Percentiles rank a stretch among this genome's conserved stretches.
phyloP scores from a whole-genome alignment of 306 rosid genomes.

The Glycine tomentella region DNA sequence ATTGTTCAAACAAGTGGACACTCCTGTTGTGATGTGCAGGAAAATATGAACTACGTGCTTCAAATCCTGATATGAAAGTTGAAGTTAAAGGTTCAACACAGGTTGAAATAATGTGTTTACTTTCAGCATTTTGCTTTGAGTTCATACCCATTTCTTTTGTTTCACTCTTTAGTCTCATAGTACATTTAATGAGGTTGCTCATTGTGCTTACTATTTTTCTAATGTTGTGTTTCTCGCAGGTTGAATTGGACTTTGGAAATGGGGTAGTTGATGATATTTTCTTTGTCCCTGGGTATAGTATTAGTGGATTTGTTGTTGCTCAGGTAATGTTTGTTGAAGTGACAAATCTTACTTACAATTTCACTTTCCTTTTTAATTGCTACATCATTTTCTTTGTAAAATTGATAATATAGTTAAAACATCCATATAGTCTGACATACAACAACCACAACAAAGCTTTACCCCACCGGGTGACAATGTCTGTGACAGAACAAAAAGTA shows the following conservation, averaged over 20 bases:
- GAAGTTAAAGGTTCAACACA: conserved; percentile 78
- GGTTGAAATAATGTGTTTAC: conserved; percentile 60
- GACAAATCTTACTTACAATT: neutral
- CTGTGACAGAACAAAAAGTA: conserved; percentile 22
- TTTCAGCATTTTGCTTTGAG: conserved; percentile 40
- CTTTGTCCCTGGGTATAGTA: conserved; percentile 84
- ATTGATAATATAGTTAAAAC: conserved; percentile 23
- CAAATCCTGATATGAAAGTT: conserved; percentile 79
- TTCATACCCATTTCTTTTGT: conserved; percentile 29
- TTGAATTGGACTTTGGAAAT: conserved; percentile 89
- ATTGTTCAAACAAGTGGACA: conserved; percentile 24
- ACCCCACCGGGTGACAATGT: neutral
- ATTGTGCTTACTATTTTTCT: conserved; percentile 39
- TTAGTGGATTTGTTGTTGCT: conserved; percentile 88
- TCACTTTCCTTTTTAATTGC: conserved; percentile 16
- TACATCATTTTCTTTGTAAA: conserved; percentile 18
- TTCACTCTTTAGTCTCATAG: conserved; percentile 4
- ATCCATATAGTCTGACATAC: neutral
- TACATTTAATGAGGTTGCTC: neutral
- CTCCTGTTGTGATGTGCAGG: conserved; percentile 68
- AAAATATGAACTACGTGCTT: conserved; percentile 76
- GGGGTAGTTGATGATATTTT: conserved; percentile 68
- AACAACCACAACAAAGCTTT: neutral
- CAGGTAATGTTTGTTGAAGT: conserved; percentile 72
- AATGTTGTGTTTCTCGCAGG: conserved; percentile 63